Percentiles rank a stretch among this genome's conserved stretches.
phyloP scores from a whole-genome alignment of 2,329 filamentous ascomycete genomes.

The Colletotrichum plurivorum region DNA sequence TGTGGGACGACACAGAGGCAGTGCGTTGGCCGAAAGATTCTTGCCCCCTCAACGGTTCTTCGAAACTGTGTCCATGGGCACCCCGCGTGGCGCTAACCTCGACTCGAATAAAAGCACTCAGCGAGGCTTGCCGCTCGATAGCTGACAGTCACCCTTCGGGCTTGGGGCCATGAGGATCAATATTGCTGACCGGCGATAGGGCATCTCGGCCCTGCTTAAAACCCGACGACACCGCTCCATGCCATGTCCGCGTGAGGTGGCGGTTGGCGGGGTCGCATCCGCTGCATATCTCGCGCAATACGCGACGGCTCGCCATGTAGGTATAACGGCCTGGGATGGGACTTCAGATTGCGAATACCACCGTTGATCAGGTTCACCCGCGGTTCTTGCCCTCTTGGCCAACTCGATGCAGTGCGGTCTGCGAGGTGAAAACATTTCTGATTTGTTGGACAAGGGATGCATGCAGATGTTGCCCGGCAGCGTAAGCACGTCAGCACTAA shows the following conservation, averaged over 20 bases:
- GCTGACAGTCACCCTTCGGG: neutral
- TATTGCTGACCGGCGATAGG: conserved; percentile 6
- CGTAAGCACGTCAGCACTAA: conserved; percentile 38
- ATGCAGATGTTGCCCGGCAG: conserved; percentile 30
- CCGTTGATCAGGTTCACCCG: conserved; percentile 15
- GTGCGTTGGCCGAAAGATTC: conserved; percentile 11
- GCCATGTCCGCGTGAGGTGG: neutral
- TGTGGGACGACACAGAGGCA: conserved; percentile 3
- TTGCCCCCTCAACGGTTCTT: neutral
- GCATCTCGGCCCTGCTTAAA: neutral
- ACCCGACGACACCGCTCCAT: conserved; percentile 2
- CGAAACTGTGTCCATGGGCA: neutral
- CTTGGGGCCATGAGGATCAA: neutral
- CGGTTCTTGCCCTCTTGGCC: conserved; percentile 14
- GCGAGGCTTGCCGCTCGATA: conserved; percentile 1
- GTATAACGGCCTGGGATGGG: neutral
- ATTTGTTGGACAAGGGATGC: conserved; percentile 18
- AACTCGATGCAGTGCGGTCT: conserved; percentile 13
- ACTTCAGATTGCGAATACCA: conserved; percentile 1
- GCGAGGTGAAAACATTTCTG: neutral
- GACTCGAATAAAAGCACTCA: neutral
- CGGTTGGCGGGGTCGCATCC: conserved; percentile 17
- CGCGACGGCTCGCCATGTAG: conserved; percentile 11
- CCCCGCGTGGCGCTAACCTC: conserved; percentile 8
- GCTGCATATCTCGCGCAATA: conserved; percentile 28